Base-by-base conservation (phyloP, 805 yeast genomes). In the Ogataea trehaloabstinens region DNA sequence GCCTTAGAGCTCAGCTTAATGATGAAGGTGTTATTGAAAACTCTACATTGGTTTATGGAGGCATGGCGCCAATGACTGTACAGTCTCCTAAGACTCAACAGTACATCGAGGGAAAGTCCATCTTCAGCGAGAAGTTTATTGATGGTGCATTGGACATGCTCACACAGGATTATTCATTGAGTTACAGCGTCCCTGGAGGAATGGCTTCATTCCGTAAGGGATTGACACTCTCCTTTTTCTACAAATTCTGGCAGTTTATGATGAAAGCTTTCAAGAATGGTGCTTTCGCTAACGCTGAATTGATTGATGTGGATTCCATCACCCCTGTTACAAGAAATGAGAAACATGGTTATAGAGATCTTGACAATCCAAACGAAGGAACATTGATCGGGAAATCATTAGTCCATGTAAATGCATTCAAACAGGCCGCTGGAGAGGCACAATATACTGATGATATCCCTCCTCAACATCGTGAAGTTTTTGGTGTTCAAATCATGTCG, bases 401-500 rank as follows among this genome's bases (percentile, higher is more conserved):
- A 19, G 66, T 69, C 29, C 76, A 71, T 44, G 53, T 70, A n/a
- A 67, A 71, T 34, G 72, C 74, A 2, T 42, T 67, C 48, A 67
- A 67, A 41, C 76, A 71, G 45, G 73, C 67, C 5, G 57, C 69
- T n/a, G 76, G 76, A 12, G 75, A 70, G 41, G 75, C 75, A 0
- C 51, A 54, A 17, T 71, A 71, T 38, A 60, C 70, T 3, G 74
- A 70, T 42, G 76, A 71, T 42, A 53, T 70, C 16, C 71, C 74
- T 3, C 67, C 70, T 5, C 58, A 52, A 10, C 64, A 61, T 45
- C 48, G 56, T n/a, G 76, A 71, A 47, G 46, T 68, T 1, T 64
- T 64, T 49, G 73, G 66, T 22, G 73, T 64, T 6, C 73, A 68
- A 38, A 68, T 71, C n/a, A 44, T 66, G 51, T 65, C 73, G 3